Evolutionary conservation across 2,329 filamentous ascomycete species (phyloP).

Genomic region (Rugonectria rugulosa): DNA sequence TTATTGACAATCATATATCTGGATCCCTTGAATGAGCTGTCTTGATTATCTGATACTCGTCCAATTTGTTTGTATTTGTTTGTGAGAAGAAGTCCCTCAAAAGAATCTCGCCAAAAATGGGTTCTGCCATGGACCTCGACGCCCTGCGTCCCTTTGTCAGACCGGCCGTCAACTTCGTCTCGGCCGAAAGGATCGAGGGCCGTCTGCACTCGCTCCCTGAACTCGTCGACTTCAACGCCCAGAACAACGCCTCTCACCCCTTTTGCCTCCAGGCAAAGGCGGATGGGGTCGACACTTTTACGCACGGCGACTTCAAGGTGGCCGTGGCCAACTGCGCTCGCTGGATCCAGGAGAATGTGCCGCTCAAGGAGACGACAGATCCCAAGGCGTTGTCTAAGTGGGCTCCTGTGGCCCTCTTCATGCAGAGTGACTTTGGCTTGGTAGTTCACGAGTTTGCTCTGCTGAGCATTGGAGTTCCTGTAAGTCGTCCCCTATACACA

Average conservation of each 20-base stretch:
- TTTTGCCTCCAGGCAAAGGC: constrained; percentile 38
- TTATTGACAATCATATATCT: not conserved
- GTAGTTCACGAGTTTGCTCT: constrained; percentile 38
- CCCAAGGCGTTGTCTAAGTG: constrained; percentile 15
- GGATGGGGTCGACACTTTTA: constrained; percentile 22
- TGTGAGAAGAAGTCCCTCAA: too few relatives aligned
- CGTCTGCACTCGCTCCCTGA: constrained; percentile 31
- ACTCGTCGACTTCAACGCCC: constrained; percentile 40
- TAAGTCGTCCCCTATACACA: constrained; percentile 5
- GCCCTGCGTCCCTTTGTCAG: constrained; percentile 23
- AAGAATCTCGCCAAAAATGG: constrained; percentile 10
- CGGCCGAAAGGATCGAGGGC: constrained; percentile 20
- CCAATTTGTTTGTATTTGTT: too few relatives aligned
- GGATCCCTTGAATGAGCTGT: not conserved
- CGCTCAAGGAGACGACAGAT: not conserved
- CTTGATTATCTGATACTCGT: too few relatives aligned
- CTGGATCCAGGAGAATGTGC: constrained; percentile 28
- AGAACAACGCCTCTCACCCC: constrained; percentile 33
- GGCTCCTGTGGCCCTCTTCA: constrained; percentile 37
- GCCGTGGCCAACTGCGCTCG: constrained; percentile 28
- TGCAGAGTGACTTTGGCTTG: constrained; percentile 41
- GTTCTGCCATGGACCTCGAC: constrained; percentile 1
- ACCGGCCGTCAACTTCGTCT: constrained; percentile 26
- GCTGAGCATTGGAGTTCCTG: constrained; percentile 35
- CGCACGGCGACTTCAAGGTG: constrained; percentile 29